Percentiles rank a stretch among this genome's conserved stretches.
Evolutionary conservation across 495 filamentous ascomycete genomes (phyloP).

Genomic region (Cercophora sp.): DNA sequence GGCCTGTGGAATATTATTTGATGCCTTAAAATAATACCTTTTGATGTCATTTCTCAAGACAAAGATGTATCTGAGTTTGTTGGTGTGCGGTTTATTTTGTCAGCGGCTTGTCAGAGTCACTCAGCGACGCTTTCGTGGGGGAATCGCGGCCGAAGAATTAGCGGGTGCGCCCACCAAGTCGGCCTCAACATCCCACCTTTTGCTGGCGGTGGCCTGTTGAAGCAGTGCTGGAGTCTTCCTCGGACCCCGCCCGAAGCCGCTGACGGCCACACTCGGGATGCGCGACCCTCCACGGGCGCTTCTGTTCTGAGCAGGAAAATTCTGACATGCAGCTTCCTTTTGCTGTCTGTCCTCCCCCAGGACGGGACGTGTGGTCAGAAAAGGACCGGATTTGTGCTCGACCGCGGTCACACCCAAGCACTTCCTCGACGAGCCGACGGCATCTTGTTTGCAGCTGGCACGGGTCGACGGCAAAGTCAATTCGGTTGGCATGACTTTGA

Average conservation of each 20-base stretch:
- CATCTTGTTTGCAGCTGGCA: background rate
- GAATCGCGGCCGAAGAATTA: background rate
- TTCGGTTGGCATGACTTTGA: background rate
- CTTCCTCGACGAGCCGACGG: background rate
- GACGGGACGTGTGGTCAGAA: background rate
- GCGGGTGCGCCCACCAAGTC: slow-evolving; percentile 10
- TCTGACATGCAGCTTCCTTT: background rate
- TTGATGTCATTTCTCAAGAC: too few species aligned
- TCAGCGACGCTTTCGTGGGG: background rate
- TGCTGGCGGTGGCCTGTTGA: slow-evolving; percentile 7
- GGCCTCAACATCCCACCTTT: slow-evolving; percentile 5
- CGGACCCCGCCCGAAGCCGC: slow-evolving; percentile 12
- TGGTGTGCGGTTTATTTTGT: too few species aligned
- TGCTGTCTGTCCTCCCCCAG: background rate
- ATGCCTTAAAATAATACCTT: too few species aligned
- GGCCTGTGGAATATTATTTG: too few species aligned
- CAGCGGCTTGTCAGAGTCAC: too few species aligned
- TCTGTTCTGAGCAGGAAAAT: background rate
- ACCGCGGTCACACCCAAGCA: too few species aligned
- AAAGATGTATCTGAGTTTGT: too few species aligned
- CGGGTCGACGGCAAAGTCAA: background rate
- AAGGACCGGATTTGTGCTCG: slow-evolving; percentile 1
- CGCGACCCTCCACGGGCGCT: background rate
- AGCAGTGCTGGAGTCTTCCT: background rate
- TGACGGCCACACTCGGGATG: background rate